Evolutionary conservation across 768 basidiomycete species (phyloP).

Genomic region (Leccinum subgranulosum): DNA sequence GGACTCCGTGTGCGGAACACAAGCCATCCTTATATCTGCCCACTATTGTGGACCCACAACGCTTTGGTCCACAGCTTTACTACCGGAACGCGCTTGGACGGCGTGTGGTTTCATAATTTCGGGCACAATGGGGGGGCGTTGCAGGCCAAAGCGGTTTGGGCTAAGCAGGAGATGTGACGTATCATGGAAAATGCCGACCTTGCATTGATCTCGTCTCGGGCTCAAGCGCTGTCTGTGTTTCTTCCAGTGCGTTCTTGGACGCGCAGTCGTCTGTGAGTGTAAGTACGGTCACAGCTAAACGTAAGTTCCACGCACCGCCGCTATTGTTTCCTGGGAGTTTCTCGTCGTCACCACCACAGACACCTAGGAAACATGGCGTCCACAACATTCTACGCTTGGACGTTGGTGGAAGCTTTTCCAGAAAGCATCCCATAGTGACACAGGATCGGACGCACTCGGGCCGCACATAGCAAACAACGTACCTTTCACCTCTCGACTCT

Average conservation of each 20-base stretch:
- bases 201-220: constrained; percentile 20
- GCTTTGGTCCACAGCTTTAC: constrained; percentile 3
- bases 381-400: too few relatives aligned
- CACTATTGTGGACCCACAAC: not conserved
- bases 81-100: constrained; percentile 7
- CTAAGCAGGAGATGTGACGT: too few relatives aligned
- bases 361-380: too few relatives aligned
- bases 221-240: not conserved
- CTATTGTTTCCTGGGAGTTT: not conserved
- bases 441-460: too few relatives aligned
- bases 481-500: too few relatives aligned
- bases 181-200: constrained; percentile 14
- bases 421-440: too few relatives aligned
- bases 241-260: not conserved
- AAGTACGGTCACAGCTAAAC: not conserved
- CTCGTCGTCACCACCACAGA: not conserved
- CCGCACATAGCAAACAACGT: too few relatives aligned
- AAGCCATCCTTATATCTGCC: constrained; percentile 10
- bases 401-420: too few relatives aligned
- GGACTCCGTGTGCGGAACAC: constrained; percentile 1
- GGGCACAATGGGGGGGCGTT: not conserved
- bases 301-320: not conserved
- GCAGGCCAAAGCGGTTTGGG: not conserved
- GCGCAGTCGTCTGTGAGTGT: too few relatives aligned
- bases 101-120: constrained; percentile 7